Conservation (phyloP, 202 grass and related monocot species). For the Setaria italica region DNA sequence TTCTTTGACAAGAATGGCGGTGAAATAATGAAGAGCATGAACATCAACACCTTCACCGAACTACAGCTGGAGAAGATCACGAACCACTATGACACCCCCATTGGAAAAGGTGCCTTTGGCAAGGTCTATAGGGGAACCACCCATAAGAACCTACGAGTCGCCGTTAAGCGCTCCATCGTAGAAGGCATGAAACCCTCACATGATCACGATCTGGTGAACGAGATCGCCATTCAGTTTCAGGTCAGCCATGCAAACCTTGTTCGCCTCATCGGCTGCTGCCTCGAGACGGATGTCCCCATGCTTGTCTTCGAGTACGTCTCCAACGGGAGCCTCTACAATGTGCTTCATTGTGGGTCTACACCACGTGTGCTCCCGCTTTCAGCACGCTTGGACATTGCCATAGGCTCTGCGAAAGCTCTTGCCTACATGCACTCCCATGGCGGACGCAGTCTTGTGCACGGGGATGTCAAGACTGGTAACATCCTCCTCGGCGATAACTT, state of each 20-base stretch:
- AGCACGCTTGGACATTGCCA: background rate
- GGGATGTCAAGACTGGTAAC: constrained; percentile 29
- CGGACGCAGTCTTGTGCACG: background rate
- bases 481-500: background rate
- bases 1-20: constrained; percentile 21
- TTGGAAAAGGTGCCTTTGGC: background rate
- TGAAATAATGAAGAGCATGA: background rate
- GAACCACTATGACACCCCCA: background rate
- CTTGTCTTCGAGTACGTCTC: constrained; percentile 12
- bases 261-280: constrained; percentile 13
- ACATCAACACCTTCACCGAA: background rate
- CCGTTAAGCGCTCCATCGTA: background rate
- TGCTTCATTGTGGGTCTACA: background rate
- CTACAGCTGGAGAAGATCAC: background rate
- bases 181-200: background rate
- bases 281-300: background rate
- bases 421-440: background rate
- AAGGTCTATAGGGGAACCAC: background rate
- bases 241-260: background rate
- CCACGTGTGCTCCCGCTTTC: background rate
- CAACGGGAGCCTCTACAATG: background rate
- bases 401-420: background rate
- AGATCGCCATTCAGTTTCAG: background rate
- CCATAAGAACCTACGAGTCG: background rate
- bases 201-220: background rate